A percentile compares a stretch with the other conserved stretches of the same genome.
These are phyloP conservation scores for barley (Hordeum vulgare) DNA, from an alignment of 176 grass and related monocot species.

Conservation along the genomic window DNA sequence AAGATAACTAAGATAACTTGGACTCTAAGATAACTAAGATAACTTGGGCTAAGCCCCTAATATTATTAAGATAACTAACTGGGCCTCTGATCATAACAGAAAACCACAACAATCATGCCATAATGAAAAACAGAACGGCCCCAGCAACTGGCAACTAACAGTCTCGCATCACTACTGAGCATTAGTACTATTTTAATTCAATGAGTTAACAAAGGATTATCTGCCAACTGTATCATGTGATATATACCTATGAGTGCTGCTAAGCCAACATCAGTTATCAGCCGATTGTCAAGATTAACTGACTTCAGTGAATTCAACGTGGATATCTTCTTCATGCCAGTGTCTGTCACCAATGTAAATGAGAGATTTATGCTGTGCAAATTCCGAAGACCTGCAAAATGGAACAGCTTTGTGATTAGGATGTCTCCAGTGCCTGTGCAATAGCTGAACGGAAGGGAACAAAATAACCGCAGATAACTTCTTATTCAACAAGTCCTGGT, in stretches of 20 bases:
- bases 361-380: conserved; percentile 85
- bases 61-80: too few species aligned
- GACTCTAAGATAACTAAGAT: too few species aligned
- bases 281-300: conserved; percentile 79
- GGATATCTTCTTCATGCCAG: conserved; percentile 69
- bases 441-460: background rate
- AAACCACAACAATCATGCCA: conserved; percentile 15
- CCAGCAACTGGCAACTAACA: background rate
- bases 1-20: too few species aligned
- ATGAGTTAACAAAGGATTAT: conserved; percentile 1
- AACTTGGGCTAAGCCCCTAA: too few species aligned
- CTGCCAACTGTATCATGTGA: background rate
- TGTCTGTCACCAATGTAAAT: conserved; percentile 79
- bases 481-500: background rate
- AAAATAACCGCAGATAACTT: background rate
- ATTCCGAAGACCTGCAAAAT: conserved; percentile 54
- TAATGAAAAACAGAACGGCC: background rate
- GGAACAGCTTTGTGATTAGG: background rate
- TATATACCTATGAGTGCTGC: conserved; percentile 66
- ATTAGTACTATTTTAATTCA: background rate
- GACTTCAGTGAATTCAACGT: conserved; percentile 60
- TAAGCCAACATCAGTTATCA: conserved; percentile 90
- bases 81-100: too few species aligned
- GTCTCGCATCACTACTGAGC: background rate
- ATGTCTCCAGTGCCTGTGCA: background rate